Base-by-base conservation (phyloP, 2,329 filamentous ascomycete species). In the Trichoderma citrinoviride region DNA sequence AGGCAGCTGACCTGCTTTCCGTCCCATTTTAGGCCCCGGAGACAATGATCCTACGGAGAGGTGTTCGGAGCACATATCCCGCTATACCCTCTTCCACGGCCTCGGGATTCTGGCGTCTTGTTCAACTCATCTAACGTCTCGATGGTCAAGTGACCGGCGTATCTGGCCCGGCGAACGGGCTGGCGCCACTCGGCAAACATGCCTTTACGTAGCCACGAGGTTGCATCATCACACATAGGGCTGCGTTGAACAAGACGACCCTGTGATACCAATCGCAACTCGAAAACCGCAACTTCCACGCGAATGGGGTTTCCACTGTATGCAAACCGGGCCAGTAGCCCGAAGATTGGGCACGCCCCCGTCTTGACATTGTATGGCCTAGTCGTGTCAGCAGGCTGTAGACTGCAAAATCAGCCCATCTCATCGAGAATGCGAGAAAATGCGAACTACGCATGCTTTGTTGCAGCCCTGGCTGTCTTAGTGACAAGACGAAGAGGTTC, bases 141-240 rank as follows among this genome's bases (percentile, higher is more conserved):
- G 7, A 40, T 50, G 25, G 29, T 27, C 10, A 37, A 12, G 50
- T 37, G 44, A 50, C 50, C 21, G 33, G 7, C 57, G 33, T 7
- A 15, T 19, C 19, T 41, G 33, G 37, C 15, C 7, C 17, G 19
- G 19, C 7, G 37, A 27, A 43, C 53, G 43, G 53, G 19, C 53
- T 56, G 57, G 57, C 46, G 57, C 57, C 46, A 61, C 44, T 61
- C 29, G 57, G 57, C 33, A 49, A 61, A 40, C 46, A 17, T 50
- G 40, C 23, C 29, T 14, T n/a, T 33, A 17, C 23, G 41, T 44
- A 50, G 12, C 17, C 33, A 14, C 50, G 15, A 4, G 44, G 46
- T 40, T 27, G 37, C 57, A 61, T 50, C 57, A 33, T 50, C 44
- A 50, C 27, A 14, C 46, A 43, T n/a, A 29, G 29, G 29, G 10